phyloP scores from a whole-genome alignment of 768 basidiomycete genomes.

The Dioszegia aurantiaca region DNA sequence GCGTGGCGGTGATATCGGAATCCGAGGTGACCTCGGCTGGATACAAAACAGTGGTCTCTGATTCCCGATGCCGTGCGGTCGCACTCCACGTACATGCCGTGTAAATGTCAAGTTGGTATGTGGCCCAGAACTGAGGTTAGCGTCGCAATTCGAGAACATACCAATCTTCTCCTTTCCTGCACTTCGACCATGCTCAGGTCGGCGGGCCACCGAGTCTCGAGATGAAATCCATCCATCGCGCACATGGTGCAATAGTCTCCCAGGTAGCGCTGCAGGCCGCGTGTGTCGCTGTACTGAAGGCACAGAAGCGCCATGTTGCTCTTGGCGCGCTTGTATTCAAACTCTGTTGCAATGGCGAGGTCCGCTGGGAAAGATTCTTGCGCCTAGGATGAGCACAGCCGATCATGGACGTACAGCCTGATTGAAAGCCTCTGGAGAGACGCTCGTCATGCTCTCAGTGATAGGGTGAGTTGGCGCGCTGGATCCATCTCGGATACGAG shows the following conservation, averaged over 20 bases:
- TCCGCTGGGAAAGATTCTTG: conserved; percentile 28
- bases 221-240: conserved; percentile 35
- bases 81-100: conserved; percentile 37
- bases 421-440: conserved; percentile 32
- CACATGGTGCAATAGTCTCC: conserved; percentile 36
- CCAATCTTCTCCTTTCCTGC: conserved; percentile 42
- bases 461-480: conserved; percentile 8
- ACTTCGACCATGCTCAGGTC: conserved; percentile 28
- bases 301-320: conserved; percentile 29
- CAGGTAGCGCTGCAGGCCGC: conserved; percentile 23
- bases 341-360: conserved; percentile 21
- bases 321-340: conserved; percentile 41
- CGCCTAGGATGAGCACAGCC: neutral
- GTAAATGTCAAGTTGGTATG: conserved; percentile 40
- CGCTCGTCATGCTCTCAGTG: neutral
- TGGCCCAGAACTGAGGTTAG: conserved; percentile 40
- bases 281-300: conserved; percentile 37
- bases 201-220: conserved; percentile 37
- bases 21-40: conserved; percentile 41
- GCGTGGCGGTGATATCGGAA: conserved; percentile 25
- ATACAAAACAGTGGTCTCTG: conserved; percentile 38
- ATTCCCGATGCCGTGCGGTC: conserved; percentile 35
- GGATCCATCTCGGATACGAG: conserved; percentile 27
- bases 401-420: conserved; percentile 11
- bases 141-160: conserved; percentile 14